A percentile compares a stretch with the other conserved stretches of the same genome.
Evolutionary conservation across 139 green algal species (phyloP).

Genomic region (Picochlorum sp.): DNA sequence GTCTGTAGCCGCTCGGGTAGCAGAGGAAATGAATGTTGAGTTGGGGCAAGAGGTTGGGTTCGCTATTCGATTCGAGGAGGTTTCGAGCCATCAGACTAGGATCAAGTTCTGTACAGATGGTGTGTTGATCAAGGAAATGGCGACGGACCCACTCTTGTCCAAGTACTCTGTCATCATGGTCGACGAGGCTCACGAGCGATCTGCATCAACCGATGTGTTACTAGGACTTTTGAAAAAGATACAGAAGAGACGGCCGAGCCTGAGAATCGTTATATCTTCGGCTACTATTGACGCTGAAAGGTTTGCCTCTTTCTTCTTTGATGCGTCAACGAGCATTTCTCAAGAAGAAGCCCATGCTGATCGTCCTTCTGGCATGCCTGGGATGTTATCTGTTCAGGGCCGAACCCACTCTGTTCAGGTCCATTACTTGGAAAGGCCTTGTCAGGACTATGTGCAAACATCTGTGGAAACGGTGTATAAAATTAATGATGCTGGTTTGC

Average conservation of each 20-base stretch:
- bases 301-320: constrained; percentile 68
- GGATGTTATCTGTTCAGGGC: constrained; percentile 63
- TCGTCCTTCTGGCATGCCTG: constrained; percentile 76
- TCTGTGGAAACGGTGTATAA: constrained; percentile 62
- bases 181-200: constrained; percentile 89
- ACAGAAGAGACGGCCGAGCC: constrained; percentile 62
- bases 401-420: constrained; percentile 68
- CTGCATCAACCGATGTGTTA: constrained; percentile 76
- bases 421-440: constrained; percentile 66
- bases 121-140: constrained; percentile 82
- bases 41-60: constrained; percentile 63
- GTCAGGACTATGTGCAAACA: constrained; percentile 55
- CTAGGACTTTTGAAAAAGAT: constrained; percentile 88
- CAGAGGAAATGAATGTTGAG: constrained; percentile 63
- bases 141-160: constrained; percentile 74
- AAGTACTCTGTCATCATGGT: constrained; percentile 79
- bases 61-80: constrained; percentile 91
- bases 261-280: constrained; percentile 79
- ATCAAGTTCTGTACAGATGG: constrained; percentile 90
- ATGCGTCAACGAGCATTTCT: constrained; percentile 55
- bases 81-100: constrained; percentile 53
- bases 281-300: constrained; percentile 78
- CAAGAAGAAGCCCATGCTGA: constrained; percentile 37
- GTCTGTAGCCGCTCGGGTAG: constrained; percentile 74
- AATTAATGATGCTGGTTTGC: constrained; percentile 63